Evolutionary conservation across 192 early-diverging fungal genomes (phyloP).

Genomic region (Entomortierella lignicola): DNA sequence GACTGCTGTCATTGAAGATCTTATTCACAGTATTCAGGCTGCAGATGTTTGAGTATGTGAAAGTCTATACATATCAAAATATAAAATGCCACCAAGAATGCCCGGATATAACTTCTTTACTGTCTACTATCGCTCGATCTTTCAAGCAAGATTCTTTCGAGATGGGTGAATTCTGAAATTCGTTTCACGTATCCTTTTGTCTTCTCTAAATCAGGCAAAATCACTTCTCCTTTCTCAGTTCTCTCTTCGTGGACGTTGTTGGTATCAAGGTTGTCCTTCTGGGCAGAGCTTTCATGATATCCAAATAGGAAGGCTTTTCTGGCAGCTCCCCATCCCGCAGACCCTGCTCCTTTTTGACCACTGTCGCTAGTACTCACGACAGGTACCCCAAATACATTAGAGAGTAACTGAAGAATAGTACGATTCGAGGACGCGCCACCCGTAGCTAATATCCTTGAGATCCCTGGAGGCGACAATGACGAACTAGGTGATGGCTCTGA

Average conservation of each 20-base stretch:
- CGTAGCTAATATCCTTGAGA: conserved; percentile 72
- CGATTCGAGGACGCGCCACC: conserved; percentile 80
- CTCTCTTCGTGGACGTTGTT: neutral
- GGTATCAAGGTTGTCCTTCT: neutral
- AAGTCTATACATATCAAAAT: no score
- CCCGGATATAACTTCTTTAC: neutral
- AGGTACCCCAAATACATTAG: conserved; percentile 77
- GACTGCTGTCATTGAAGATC: no score
- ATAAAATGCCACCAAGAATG: no score
- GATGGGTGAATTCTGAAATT: conserved; percentile 28
- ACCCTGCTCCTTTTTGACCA: conserved; percentile 55
- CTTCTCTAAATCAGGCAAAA: conserved; percentile 20
- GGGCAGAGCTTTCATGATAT: neutral
- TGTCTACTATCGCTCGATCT: neutral
- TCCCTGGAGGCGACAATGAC: conserved; percentile 14
- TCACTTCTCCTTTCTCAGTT: neutral
- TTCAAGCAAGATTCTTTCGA: conserved; percentile 5
- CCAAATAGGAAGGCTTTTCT: conserved; percentile 62
- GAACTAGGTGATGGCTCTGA: conserved; percentile 9
- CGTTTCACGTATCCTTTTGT: conserved; percentile 21
- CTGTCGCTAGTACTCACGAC: conserved; percentile 59
- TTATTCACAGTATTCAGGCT: no score
- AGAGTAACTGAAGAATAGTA: conserved; percentile 66
- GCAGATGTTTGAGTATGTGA: no score
- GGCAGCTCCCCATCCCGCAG: conserved; percentile 73